These are phyloP conservation scores for Cochlearia excelsa DNA, from an alignment of 345 rosid species.

Conservation along the genomic window DNA sequence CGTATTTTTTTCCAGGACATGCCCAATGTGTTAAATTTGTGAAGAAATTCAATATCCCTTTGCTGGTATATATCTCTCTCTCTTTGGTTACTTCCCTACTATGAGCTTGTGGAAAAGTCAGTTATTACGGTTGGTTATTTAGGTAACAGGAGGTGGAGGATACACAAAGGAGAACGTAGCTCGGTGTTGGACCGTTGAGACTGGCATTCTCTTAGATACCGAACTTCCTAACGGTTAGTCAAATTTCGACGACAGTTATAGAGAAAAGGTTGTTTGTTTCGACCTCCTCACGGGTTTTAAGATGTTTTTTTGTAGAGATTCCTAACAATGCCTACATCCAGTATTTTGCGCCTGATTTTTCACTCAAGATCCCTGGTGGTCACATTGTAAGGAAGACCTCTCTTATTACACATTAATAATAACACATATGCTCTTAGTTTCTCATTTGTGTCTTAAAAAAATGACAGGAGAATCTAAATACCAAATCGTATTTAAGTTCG, in stretches of 20 bases:
- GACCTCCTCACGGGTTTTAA: neutral
- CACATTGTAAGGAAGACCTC: constrained; percentile 54
- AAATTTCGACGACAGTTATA: neutral
- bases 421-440: no score
- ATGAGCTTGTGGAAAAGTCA: neutral
- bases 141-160: constrained; percentile 99
- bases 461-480: constrained; percentile 80
- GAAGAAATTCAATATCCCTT: constrained; percentile 87
- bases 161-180: constrained; percentile 98
- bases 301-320: constrained; percentile 58
- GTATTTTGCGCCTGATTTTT: constrained; percentile 82
- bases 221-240: constrained; percentile 86
- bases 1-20: constrained; percentile 55
- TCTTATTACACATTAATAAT: neutral
- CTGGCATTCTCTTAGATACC: constrained; percentile 84
- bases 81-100: neutral
- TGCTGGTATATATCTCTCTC: constrained; percentile 53
- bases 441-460: neutral
- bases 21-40: constrained; percentile 92
- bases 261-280: neutral
- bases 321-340: constrained; percentile 84
- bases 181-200: constrained; percentile 96
- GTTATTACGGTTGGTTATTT: constrained; percentile 6
- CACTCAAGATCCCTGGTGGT: constrained; percentile 79
- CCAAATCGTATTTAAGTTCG: constrained; percentile 78